phyloP scores from a whole-genome alignment of 164 flowering plant species.

The Magnolia changhungtana region DNA sequence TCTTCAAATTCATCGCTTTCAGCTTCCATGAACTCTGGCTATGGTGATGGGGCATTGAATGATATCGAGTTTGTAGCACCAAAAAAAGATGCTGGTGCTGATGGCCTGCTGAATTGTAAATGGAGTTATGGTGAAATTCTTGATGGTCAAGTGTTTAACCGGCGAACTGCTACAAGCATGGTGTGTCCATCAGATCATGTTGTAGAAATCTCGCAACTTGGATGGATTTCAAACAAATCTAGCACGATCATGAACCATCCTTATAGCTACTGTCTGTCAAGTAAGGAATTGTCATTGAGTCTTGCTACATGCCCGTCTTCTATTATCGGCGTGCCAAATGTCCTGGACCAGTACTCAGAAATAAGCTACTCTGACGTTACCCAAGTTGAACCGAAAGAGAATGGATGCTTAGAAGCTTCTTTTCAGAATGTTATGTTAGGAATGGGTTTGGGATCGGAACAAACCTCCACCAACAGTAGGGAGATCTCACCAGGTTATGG shows the following conservation, averaged over 20 bases:
- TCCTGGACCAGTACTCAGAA: constrained; percentile 50
- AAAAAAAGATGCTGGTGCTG: constrained; percentile 5
- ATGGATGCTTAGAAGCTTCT: constrained; percentile 2
- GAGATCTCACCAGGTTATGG: constrained; percentile 35
- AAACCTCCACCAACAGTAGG: constrained; percentile 32
- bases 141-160: constrained; percentile 18
- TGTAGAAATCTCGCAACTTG: constrained; percentile 19
- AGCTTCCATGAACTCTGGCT: constrained; percentile 21
- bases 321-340: constrained; percentile 14
- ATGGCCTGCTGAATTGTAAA: no score
- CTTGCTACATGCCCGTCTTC: constrained; percentile 55
- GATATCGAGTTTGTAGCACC: constrained; percentile 6
- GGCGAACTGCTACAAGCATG: constrained; percentile 13
- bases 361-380: constrained; percentile 18
- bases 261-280: constrained; percentile 27
- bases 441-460: constrained; percentile 34
- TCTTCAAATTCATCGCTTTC: constrained; percentile 25
- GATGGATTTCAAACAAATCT: constrained; percentile 30
- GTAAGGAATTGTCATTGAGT: constrained; percentile 62
- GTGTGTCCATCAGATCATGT: constrained; percentile 23
- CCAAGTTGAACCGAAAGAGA: constrained; percentile 10
- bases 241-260: constrained; percentile 19
- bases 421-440: constrained; percentile 13
- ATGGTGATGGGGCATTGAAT: constrained; percentile 18
- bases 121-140: constrained; percentile 14